Evolutionary conservation across 2,329 filamentous ascomycete species (phyloP), one percentile per base, ranked within the genome.

Genomic region (Onygenales sp.): DNA sequence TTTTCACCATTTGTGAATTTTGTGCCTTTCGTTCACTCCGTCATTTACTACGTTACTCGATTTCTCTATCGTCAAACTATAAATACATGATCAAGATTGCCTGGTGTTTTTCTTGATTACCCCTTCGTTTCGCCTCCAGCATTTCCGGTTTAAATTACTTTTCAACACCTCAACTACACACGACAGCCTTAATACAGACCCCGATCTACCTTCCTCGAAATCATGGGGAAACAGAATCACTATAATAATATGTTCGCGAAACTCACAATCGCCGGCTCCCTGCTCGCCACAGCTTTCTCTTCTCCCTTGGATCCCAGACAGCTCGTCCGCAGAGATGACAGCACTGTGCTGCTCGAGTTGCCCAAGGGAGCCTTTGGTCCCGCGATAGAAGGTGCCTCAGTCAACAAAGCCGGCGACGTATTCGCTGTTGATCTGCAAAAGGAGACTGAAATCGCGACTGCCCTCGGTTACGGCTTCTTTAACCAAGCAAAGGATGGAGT

Each of bases 341-440:
- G 14, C 11, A 33, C 45, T 27, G 37, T 21, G 33, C n/a, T 21
- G 14, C 32, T 34, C 33, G 21, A 36, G 4, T 33, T 50, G 9
- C 34, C 27, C n/a, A 2, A 17, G 39, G 14, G 31, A 7, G 34
- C 36, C 9, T 51, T 51, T 42, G 49, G 49, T 17, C 17, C 32
- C 32, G 6, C 39, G 13, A 44, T 51, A 11, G 49, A 51, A 34
- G 49, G 49, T 11, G 40, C 32, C 10, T 51, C 49, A 8, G 49
- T 51, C 31, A 51, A 51, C 39, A 34, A 51, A 31, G 32, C 37
- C 10, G 49, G 49, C 8, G 37, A 42, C 31, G 40, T 44, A 42
- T 51, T 17, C n/a, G 49, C 49, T 2, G 49, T 51, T n/a, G 49
- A 51, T 45, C 44, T 43, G n/a, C 44, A 37, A 17, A 36, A 33